phyloP scores from a whole-genome alignment of 306 rosid species.

The Cucumis cinereus region DNA sequence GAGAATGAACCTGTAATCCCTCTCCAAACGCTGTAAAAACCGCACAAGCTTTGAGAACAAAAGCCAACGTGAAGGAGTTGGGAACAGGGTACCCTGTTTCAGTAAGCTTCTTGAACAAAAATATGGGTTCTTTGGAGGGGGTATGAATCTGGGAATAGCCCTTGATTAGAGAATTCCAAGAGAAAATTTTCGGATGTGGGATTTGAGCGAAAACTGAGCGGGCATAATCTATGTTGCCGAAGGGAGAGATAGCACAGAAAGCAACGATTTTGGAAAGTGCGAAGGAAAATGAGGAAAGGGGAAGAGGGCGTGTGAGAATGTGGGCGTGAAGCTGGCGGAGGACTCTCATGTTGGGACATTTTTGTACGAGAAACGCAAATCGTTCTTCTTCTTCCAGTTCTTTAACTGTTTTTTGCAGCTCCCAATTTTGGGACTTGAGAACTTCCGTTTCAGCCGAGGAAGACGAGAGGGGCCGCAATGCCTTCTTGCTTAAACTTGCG shows the following conservation, averaged over 20 bases:
- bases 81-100: conserved; percentile 11
- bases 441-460: not conserved
- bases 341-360: conserved; percentile 16
- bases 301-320: conserved; percentile 10
- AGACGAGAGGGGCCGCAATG: not conserved
- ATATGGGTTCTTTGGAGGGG: conserved; percentile 15
- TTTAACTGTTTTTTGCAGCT: not conserved
- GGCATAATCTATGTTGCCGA: conserved; percentile 13
- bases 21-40: conserved; percentile 4
- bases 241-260: conserved; percentile 16
- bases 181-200: conserved; percentile 6
- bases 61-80: conserved; percentile 15
- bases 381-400: conserved; percentile 24
- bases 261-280: conserved; percentile 15
- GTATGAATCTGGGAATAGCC: conserved; percentile 4
- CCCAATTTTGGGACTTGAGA: not conserved
- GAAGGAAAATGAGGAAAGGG: conserved; percentile 16
- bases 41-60: conserved; percentile 20
- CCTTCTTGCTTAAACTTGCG: too few relatives aligned
- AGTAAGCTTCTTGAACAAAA: conserved; percentile 6
- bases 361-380: conserved; percentile 13
- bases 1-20: conserved; percentile 9
- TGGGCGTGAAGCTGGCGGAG: conserved; percentile 16
- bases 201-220: conserved; percentile 4
- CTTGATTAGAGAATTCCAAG: conserved; percentile 16